Percentiles rank a stretch among this genome's conserved stretches.
Evolutionary conservation across 2,329 filamentous ascomycete species (phyloP).

Genomic region (Parasarocladium wereldwijsianum): DNA sequence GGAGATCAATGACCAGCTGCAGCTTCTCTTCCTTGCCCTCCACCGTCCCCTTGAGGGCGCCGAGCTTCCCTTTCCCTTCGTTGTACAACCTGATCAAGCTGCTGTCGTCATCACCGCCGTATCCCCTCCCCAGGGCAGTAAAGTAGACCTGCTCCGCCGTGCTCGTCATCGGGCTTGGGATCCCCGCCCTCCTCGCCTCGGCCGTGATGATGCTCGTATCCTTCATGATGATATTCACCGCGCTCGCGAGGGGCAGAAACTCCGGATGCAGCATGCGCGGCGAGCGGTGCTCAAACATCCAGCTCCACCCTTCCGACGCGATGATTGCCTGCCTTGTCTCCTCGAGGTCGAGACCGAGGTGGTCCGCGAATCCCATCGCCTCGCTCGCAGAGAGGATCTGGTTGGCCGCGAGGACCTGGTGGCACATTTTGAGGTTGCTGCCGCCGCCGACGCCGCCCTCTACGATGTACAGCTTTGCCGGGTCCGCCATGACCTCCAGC

Average conservation of each 20-base stretch:
- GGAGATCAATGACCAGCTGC: slow-evolving; percentile 21
- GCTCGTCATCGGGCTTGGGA: slow-evolving; percentile 45
- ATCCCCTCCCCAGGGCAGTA: slow-evolving; percentile 41
- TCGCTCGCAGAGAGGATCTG: slow-evolving; percentile 48
- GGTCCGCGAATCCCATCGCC: slow-evolving; percentile 42
- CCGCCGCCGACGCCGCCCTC: slow-evolving; percentile 45
- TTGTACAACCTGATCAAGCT: slow-evolving; percentile 27
- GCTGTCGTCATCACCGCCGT: slow-evolving; percentile 27
- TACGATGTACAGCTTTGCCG: slow-evolving; percentile 46
- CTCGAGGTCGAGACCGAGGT: slow-evolving; percentile 35
- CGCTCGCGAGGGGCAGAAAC: slow-evolving; percentile 40
- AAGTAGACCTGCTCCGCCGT: slow-evolving; percentile 53
- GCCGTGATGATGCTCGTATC: slow-evolving; percentile 53
- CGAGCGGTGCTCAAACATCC: slow-evolving; percentile 47
- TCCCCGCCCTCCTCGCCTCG: slow-evolving; percentile 40
- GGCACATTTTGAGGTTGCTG: slow-evolving; percentile 55
- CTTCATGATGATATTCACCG: slow-evolving; percentile 45
- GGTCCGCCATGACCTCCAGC: slow-evolving; percentile 48
- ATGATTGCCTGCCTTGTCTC: slow-evolving; percentile 27
- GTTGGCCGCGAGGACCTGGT: slow-evolving; percentile 50
- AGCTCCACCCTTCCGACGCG: slow-evolving; percentile 35
- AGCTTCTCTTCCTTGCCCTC: slow-evolving; percentile 43
- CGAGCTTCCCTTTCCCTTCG: slow-evolving; percentile 20
- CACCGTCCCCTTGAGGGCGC: slow-evolving; percentile 28
- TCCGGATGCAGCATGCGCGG: slow-evolving; percentile 37